Evolutionary conservation across 179 eudicot genomes (phyloP).

Genomic region (Spergularia azorica): DNA sequence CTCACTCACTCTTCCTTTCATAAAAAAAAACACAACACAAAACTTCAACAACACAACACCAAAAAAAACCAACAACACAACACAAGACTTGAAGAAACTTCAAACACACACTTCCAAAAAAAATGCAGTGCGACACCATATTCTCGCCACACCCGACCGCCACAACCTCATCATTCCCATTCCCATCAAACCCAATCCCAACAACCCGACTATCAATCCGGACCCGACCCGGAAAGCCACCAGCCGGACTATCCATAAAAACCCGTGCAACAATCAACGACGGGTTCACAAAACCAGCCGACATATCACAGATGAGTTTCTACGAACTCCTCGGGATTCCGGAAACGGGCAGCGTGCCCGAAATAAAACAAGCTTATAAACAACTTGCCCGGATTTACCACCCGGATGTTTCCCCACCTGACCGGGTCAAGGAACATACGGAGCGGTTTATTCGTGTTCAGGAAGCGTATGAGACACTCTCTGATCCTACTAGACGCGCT

Average conservation of each 20-base stretch:
- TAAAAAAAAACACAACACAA: too few relatives aligned
- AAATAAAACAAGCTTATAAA: conserved; percentile 83
- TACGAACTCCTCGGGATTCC: conserved; percentile 69
- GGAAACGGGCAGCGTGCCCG: conserved; percentile 40
- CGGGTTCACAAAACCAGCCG: conserved; percentile 13
- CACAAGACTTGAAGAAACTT: too few relatives aligned
- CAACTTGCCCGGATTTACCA: conserved; percentile 76
- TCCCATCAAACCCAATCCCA: neutral
- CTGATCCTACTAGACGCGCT: conserved; percentile 67
- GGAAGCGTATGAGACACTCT: conserved; percentile 81
- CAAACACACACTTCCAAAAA: too few relatives aligned
- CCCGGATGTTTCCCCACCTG: conserved; percentile 93
- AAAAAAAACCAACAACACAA: too few relatives aligned
- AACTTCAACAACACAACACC: neutral
- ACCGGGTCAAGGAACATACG: conserved; percentile 61
- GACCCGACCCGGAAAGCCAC: neutral
- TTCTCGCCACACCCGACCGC: neutral
- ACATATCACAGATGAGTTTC: conserved; percentile 40
- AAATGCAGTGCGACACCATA: conserved; percentile 28
- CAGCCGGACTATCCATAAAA: conserved; percentile 16
- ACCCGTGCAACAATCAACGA: conserved; percentile 34
- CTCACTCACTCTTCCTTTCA: too few relatives aligned
- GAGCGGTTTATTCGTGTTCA: conserved; percentile 68
- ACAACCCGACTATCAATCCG: conserved; percentile 23
- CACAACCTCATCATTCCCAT: conserved; percentile 9